phyloP scores from a whole-genome alignment of 352 stramenopile genomes.

The Thraustochytrium striatum region DNA sequence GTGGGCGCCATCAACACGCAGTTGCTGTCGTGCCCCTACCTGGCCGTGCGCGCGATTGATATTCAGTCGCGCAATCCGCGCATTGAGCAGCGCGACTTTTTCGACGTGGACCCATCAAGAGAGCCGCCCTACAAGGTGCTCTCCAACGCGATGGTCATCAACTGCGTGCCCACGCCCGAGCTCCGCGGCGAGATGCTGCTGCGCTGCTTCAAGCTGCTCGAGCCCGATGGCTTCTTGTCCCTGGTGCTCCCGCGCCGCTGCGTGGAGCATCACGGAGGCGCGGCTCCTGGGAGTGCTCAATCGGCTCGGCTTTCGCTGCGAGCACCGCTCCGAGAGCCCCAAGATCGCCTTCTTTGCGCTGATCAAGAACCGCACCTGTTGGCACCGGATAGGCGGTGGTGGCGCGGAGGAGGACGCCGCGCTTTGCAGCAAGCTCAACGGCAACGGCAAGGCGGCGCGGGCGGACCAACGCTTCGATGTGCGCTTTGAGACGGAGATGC shows the following conservation, averaged over 20 bases:
- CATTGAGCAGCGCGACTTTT: slow-evolving; percentile 48
- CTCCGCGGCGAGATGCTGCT: slow-evolving; percentile 40
- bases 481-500: neutral
- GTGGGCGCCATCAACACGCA: slow-evolving; percentile 48
- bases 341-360: slow-evolving; percentile 35
- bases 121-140: slow-evolving; percentile 14
- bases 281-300: neutral
- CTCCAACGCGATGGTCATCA: slow-evolving; percentile 47
- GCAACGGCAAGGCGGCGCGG: neutral
- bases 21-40: neutral
- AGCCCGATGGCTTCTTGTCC: neutral
- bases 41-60: slow-evolving; percentile 37
- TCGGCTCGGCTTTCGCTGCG: neutral
- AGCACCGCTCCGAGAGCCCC: slow-evolving; percentile 4
- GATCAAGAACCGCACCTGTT: neutral
- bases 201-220: neutral
- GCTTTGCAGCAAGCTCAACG: neutral
- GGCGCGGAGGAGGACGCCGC: too few species aligned
- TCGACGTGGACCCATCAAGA: neutral
- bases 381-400: too few species aligned
- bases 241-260: slow-evolving; percentile 32
- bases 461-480: neutral
- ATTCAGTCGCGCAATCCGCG: neutral
- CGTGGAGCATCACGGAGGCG: neutral
- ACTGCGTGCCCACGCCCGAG: slow-evolving; percentile 33